phyloP scores from a whole-genome alignment of 2,329 filamentous ascomycete species.

The Dactylonectria macrodidyma region DNA sequence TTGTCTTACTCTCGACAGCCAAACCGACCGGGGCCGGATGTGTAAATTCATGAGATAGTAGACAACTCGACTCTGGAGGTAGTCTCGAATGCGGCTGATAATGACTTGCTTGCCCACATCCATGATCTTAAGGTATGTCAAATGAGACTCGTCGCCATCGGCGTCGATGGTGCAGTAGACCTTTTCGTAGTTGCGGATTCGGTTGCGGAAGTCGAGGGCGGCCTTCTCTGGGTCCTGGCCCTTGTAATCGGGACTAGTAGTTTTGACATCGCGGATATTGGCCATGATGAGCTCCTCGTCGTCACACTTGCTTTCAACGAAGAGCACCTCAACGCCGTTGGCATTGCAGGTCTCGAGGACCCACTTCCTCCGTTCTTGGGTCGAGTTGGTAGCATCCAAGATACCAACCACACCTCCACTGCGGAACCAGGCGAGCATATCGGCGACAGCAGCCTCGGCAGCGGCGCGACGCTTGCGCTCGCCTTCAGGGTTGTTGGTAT shows the following conservation, averaged over 20 bases:
- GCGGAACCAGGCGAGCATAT: constrained; percentile 96
- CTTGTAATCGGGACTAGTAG: constrained; percentile 93
- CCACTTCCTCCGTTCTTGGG: constrained; percentile 90
- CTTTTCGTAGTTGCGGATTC: constrained; percentile 97
- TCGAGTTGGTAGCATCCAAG: constrained; percentile 96
- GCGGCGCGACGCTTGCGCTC: constrained; percentile 90
- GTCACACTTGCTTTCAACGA: constrained; percentile 97
- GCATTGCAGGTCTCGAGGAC: constrained; percentile 84
- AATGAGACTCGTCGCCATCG: constrained; percentile 81
- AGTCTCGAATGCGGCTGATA: constrained; percentile 98
- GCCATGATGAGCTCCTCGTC: constrained; percentile 97
- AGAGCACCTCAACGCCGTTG: constrained; percentile 89
- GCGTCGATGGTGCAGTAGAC: constrained; percentile 95
- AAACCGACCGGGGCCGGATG: constrained; percentile 96
- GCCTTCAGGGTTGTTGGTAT: constrained; percentile 89
- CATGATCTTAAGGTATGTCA: constrained; percentile 98
- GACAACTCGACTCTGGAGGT: constrained; percentile 94
- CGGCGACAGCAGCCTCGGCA: constrained; percentile 90
- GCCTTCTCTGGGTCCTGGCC: constrained; percentile 95
- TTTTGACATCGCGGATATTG: constrained; percentile 98
- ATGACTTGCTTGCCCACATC: constrained; percentile 96
- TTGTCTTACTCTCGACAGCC: constrained; percentile 86
- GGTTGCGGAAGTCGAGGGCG: constrained; percentile 91
- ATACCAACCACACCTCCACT: constrained; percentile 89
- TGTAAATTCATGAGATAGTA: constrained; percentile 99